These are phyloP conservation scores for Rhizopus arrhizus DNA, from an alignment of 371 early-diverging fungal genomes.

Conservation along the genomic window DNA sequence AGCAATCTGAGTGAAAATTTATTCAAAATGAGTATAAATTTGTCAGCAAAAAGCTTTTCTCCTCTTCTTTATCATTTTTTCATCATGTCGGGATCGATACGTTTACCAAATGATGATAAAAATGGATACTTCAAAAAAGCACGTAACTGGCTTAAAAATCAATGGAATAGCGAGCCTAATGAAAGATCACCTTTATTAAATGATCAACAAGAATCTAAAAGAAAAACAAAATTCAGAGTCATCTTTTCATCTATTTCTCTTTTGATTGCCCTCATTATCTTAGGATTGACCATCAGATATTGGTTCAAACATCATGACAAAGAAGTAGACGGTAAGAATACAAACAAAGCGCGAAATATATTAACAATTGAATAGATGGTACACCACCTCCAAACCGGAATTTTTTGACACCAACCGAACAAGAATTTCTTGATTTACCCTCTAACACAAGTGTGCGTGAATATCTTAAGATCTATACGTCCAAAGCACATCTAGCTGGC, in stretches of 20 bases:
- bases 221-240: conserved; percentile 4
- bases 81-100: conserved; percentile 8
- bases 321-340: neutral
- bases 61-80: neutral
- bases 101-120: conserved; percentile 8
- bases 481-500: conserved; percentile 61
- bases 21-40: too few species aligned
- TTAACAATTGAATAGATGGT: neutral
- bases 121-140: conserved; percentile 1
- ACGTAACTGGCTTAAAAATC: conserved; percentile 51
- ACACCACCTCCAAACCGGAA: neutral
- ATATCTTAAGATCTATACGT: conserved; percentile 45
- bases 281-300: conserved; percentile 56
- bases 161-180: conserved; percentile 53
- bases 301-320: conserved; percentile 29
- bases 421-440: conserved; percentile 27
- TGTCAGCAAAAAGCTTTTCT: conserved; percentile 1
- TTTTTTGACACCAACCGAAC: conserved; percentile 16
- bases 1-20: too few species aligned
- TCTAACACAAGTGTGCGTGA: conserved; percentile 15
- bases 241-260: conserved; percentile 20
- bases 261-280: conserved; percentile 23
- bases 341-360: neutral
- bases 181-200: conserved; percentile 38
- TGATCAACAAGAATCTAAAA: conserved; percentile 16